Evolutionary conservation across 257 asterid species (phyloP), one percentile per base, ranked within the genome.

Genomic region (Fraxinus anomala): DNA sequence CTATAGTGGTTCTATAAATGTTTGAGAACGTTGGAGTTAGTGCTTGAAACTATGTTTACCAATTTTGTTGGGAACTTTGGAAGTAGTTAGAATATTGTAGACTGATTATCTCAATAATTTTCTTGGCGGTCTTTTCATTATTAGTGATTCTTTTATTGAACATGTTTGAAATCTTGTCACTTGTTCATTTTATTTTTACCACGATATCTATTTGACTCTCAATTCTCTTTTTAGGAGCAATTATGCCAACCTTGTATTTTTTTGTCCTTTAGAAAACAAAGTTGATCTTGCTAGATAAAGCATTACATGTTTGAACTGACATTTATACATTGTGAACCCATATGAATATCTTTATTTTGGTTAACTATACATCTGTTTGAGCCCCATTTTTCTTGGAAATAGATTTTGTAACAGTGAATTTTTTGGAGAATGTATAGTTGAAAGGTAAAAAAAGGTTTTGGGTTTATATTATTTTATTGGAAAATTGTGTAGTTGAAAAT

Each of bases 281-380:
- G 65, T 76, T 34, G 8, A 72, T 83, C 7, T 42, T 59, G 30
- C 31, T 59, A n/a, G 67, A 59, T 59, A 7, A 59, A 59, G 4
- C 68, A 33, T 30, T 70, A 23, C 68, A 23, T 19, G 40, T 73
- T 56, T 61, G 26, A 51, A 11, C 44, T 73, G 21, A 72, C 31
- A 65, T 30, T 37, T 68, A 68, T 42, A 76, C 24, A 21, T 9
- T 73, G 74, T 30, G 39, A 80, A 68, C 23, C 2, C 39, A 34
- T 73, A 73, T 28, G 71, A 66, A 39, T 74, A 72, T 21, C 44
- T 83, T 37, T 68, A 54, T 63, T 68, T 73, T 73, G 21, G 72
- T 63, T 44, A 33, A 42, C 51, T 42, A 42, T 42, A 9, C 11
- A 9, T 39, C 44, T 39, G 3, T 39, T 39, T 1, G 2, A 37